A percentile compares a stretch with the other conserved stretches of the same genome.
Conservation (phyloP, 345 rosid species). For the Euphorbia tirucalli region DNA sequence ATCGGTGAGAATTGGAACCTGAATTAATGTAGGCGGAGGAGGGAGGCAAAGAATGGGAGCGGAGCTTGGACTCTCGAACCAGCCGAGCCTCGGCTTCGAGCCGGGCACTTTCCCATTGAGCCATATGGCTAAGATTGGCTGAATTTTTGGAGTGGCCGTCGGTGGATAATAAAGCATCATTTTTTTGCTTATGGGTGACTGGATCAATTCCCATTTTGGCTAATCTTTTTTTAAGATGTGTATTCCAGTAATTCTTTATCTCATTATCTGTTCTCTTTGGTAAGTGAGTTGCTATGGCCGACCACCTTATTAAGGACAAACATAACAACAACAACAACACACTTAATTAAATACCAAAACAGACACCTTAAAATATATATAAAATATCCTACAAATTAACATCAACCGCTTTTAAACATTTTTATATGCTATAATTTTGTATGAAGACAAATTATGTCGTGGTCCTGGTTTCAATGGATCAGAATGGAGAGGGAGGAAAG, state of each 20-base stretch:
- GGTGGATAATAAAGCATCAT: slow-evolving; percentile 20
- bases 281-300: slow-evolving; percentile 31
- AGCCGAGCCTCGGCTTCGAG: slow-evolving; percentile 52
- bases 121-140: slow-evolving; percentile 40
- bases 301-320: slow-evolving; percentile 29
- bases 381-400: slow-evolving; percentile 2
- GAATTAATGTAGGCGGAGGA: slow-evolving; percentile 10
- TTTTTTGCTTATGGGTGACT: slow-evolving; percentile 29
- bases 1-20: no score
- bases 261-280: slow-evolving; percentile 32
- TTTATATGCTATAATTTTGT: slow-evolving; percentile 18
- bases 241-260: slow-evolving; percentile 35
- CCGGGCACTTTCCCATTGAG: slow-evolving; percentile 46
- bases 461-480: neutral
- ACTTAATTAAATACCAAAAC: neutral
- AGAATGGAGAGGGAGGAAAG: neutral
- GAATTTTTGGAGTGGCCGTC: slow-evolving; percentile 29
- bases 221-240: slow-evolving; percentile 31
- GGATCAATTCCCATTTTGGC: slow-evolving; percentile 38
- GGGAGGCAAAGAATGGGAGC: slow-evolving; percentile 50
- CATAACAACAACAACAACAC: slow-evolving; percentile 2
- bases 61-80: slow-evolving; percentile 75
- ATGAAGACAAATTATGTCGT: neutral
- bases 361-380: slow-evolving; percentile 20
- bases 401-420: slow-evolving; percentile 9